Percentiles rank a stretch among this genome's conserved stretches.
phyloP scores from a whole-genome alignment of 73 alveolate genomes.

The Paramecium caudatum region DNA sequence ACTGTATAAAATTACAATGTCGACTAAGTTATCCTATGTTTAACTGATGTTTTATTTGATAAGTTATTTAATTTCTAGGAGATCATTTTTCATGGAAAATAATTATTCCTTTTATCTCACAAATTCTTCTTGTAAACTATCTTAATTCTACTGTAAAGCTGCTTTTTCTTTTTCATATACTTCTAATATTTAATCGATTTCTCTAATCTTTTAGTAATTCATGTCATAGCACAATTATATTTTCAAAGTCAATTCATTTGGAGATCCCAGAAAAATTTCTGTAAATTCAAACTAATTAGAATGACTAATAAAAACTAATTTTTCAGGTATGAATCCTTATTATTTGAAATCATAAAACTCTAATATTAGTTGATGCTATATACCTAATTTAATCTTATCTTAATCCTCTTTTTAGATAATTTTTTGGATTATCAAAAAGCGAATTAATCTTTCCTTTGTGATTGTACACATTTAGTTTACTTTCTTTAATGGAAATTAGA shows the following conservation, averaged over 20 bases:
- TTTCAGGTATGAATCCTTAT: neutral
- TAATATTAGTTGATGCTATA: neutral
- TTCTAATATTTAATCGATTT: neutral
- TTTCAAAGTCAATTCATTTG: neutral
- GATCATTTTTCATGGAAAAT: neutral
- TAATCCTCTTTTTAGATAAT: neutral
- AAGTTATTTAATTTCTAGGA: neutral
- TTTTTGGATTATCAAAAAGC: neutral
- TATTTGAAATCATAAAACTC: neutral
- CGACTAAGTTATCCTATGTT: neutral
- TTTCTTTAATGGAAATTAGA: neutral
- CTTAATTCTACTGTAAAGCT: neutral
- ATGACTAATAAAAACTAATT: neutral
- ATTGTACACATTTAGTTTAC: neutral
- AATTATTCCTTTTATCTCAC: neutral
- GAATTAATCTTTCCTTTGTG: neutral
- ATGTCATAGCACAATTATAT: neutral
- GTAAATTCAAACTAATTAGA: neutral
- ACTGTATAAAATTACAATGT: slow-evolving; percentile 3
- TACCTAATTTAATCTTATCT: neutral
- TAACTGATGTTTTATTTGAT: neutral
- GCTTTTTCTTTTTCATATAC: neutral
- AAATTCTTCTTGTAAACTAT: neutral
- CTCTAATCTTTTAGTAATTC: neutral
- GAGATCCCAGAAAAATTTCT: neutral